phyloP scores from a whole-genome alignment of 306 rosid genomes.

The apple (Malus domestica) region ASM211411v1 NC_041795.1:11959501-11960000 shows the following conservation, averaged over 20 bases:
- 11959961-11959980: background rate
- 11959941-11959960: background rate
- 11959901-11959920: background rate
- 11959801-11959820: slow-evolving; percentile 15
- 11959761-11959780: background rate
- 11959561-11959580: background rate
- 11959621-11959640: background rate
- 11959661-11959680: slow-evolving; percentile 13
- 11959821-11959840: slow-evolving; percentile 18
- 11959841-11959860: background rate
- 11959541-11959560: background rate
- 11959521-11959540: background rate
- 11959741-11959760: background rate
- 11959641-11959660: slow-evolving; percentile 5
- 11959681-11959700: slow-evolving; percentile 5
- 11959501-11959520: background rate
- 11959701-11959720: slow-evolving; percentile 10
- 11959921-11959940: background rate
- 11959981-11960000: background rate
- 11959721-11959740: background rate
- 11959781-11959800: slow-evolving; percentile 21
- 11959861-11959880: background rate
- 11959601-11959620: background rate
- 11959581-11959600: background rate
- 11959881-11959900: background rate